A percentile compares a stretch with the other conserved stretches of the same genome.
These are phyloP conservation scores for Sequoiadendron giganteum DNA, from an alignment of 75 land plant genomes.

Conservation along the genomic window DNA sequence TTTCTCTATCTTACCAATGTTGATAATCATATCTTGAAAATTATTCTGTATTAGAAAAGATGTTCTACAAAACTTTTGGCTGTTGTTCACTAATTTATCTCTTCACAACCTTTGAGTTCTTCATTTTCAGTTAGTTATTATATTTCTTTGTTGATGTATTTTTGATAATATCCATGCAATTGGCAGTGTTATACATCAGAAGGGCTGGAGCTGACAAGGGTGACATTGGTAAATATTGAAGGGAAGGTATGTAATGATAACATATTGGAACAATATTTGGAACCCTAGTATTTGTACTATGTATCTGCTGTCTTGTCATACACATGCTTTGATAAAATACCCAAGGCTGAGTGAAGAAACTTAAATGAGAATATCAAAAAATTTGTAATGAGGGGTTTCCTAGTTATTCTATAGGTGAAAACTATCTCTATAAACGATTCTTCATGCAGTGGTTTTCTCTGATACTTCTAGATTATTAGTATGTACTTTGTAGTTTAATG, in stretches of 20 bases:
- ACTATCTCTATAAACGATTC: not conserved
- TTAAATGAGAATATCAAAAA: not conserved
- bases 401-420: not conserved
- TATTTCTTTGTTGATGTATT: not conserved
- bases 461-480: not conserved
- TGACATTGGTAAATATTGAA: conserved; percentile 66
- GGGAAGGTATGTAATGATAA: conserved; percentile 47
- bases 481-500: not conserved
- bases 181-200: conserved; percentile 69
- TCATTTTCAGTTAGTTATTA: not conserved
- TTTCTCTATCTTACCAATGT: not conserved
- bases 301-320: not conserved
- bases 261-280: not conserved
- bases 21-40: not conserved
- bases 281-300: not conserved
- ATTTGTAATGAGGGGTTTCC: not conserved
- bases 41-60: not conserved
- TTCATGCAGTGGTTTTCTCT: not conserved
- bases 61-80: not conserved
- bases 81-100: not conserved
- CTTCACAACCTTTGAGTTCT: not conserved
- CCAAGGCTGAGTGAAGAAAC: not conserved
- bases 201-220: conserved; percentile 88
- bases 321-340: not conserved
- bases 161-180: not conserved